A percentile compares a stretch with the other conserved stretches of the same genome.
phyloP scores from a whole-genome alignment of 345 rosid species.

The Balakata baccata region DNA sequence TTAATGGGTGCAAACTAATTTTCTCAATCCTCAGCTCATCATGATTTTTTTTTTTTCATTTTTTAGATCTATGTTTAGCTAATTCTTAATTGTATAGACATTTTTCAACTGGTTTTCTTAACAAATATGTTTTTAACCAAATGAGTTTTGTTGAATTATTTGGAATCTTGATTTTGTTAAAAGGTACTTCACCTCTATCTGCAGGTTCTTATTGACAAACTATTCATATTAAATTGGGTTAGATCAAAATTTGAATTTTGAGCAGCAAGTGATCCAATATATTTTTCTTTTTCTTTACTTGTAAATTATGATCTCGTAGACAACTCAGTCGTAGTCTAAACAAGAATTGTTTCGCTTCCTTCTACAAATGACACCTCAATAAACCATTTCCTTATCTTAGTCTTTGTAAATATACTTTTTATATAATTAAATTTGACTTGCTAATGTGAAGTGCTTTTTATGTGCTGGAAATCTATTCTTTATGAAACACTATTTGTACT shows the following conservation, averaged over 20 bases:
- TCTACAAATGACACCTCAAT: neutral
- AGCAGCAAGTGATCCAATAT: neutral
- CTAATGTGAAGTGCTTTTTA: neutral
- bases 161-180: neutral
- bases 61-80: slow-evolving; percentile 21
- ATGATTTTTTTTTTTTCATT: neutral
- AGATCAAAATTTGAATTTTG: slow-evolving; percentile 17
- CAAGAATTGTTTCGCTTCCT: neutral
- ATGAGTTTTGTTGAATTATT: neutral
- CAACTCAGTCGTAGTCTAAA: slow-evolving; percentile 1
- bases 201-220: neutral
- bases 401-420: neutral
- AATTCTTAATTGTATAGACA: neutral
- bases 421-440: neutral
- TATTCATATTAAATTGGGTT: neutral
- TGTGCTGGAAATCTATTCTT: too few species aligned
- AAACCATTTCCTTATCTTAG: neutral
- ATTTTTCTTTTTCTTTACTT: neutral
- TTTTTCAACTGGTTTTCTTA: slow-evolving; percentile 6
- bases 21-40: neutral
- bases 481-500: neutral
- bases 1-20: slow-evolving; percentile 8
- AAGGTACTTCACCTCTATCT: neutral
- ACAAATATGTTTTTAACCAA: neutral
- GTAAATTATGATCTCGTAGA: neutral